Base-by-base conservation (phyloP, 495 filamentous ascomycete species). In the Aspergillus haitiensis region DNA sequence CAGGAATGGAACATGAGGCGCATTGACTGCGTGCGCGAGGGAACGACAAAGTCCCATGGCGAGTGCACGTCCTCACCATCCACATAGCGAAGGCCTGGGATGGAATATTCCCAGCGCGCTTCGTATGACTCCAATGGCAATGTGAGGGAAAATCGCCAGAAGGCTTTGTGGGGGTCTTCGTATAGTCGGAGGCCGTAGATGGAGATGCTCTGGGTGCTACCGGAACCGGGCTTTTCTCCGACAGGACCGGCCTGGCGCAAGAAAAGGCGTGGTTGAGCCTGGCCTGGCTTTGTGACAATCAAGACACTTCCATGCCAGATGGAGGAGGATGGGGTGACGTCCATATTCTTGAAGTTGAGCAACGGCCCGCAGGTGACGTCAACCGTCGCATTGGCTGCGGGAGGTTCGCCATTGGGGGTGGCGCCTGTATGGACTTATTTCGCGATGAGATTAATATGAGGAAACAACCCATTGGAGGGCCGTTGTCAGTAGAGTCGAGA, bases 1-100 rank as follows among this genome's bases (percentile, higher is more conserved):
- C 92, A 97, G 32, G 91, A 96, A 75, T 96, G 88, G 75, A 98
- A 97, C 81, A 97, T 91, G 59, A 96, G 88, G 62, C 92, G 85
- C 92, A 98, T 96, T 21, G 89, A 93, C 72, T 97, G 86, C 32
- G 84, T 75, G 50, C 78, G 75, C 3, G 91, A 88, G 2, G 93
- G 93, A 13, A 96, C 82, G 52, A 82, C 88, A 72, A 97, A 96
- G 58, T 70, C 65, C 74, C 75, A 78, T 16, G 74, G 68, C 6
- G 72, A 61, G 36, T 76, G 71, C 37, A 72, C 75, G 51, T 74
- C 65, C 16, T 70, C 76, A 34, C 68, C 74, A 1, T 67, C 72
- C 40, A 68, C 72, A 63, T 75, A 70, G 48, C 57, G 68, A 8
- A 80, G 62, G 11, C 75, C 76, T 4, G 76, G 71, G 52, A 82